Percentiles rank a stretch among this genome's conserved stretches.
Evolutionary conservation across 2,329 filamentous ascomycete species (phyloP).

Genomic region (Sordariomycetes sp.): DNA sequence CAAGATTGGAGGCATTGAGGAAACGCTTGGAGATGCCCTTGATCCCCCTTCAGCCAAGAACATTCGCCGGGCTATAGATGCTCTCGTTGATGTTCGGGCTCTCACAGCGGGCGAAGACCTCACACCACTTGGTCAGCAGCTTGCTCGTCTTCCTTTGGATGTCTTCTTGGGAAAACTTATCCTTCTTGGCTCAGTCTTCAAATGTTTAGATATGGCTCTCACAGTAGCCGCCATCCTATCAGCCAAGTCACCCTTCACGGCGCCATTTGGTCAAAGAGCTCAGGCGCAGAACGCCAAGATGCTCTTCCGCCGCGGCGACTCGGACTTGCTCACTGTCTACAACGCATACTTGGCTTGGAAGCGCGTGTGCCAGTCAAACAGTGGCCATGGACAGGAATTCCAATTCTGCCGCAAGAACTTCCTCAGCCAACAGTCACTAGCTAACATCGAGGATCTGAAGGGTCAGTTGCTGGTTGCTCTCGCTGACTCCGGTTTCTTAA

Average conservation of each 20-base stretch:
- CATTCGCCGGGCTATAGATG: conserved; percentile 85
- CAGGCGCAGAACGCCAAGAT: conserved; percentile 74
- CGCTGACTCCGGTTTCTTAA: conserved; percentile 76
- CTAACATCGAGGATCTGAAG: conserved; percentile 93
- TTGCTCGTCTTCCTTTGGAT: conserved; percentile 83
- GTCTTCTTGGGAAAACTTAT: conserved; percentile 94
- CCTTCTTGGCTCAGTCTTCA: conserved; percentile 76
- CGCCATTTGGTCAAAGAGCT: conserved; percentile 72
- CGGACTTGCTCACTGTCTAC: conserved; percentile 85
- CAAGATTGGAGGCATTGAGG: conserved; percentile 87
- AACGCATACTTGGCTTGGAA: conserved; percentile 92
- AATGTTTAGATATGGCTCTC: conserved; percentile 82
- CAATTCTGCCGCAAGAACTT: conserved; percentile 95
- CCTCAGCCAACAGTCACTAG: conserved; percentile 76
- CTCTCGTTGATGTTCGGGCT: conserved; percentile 85
- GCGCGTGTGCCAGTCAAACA: conserved; percentile 57
- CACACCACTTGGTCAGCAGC: conserved; percentile 75
- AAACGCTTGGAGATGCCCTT: conserved; percentile 77
- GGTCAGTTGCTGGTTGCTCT: conserved; percentile 80
- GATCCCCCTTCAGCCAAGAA: conserved; percentile 89
- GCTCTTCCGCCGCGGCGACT: conserved; percentile 77
- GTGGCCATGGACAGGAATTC: conserved; percentile 59
- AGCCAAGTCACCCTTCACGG: conserved; percentile 88
- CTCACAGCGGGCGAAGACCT: conserved; percentile 74
- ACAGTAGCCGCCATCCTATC: conserved; percentile 90